Conservation (phyloP, 495 filamentous ascomycete species). For the Chaetomidium leptoderma region DNA sequence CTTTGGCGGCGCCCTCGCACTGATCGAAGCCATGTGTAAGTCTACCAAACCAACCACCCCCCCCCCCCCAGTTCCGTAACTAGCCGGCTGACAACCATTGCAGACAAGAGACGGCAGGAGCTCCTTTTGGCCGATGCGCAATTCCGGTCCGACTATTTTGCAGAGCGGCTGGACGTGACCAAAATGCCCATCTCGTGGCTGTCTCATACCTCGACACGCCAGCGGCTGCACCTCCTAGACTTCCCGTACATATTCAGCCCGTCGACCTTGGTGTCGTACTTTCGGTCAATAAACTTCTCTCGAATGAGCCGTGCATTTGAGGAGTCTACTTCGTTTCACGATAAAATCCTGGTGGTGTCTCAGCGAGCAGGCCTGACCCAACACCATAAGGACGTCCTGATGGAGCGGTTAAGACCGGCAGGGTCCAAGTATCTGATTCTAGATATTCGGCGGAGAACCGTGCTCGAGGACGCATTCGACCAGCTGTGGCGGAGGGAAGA, state of each 20-base stretch:
- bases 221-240: conserved; percentile 70
- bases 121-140: conserved; percentile 61
- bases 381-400: conserved; percentile 47
- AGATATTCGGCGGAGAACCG: conserved; percentile 63
- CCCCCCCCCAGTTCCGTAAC: not conserved
- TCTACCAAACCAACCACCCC: no score
- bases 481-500: conserved; percentile 83
- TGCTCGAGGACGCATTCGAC: conserved; percentile 75
- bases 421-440: conserved; percentile 71
- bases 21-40: conserved; percentile 71
- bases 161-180: conserved; percentile 70
- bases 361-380: conserved; percentile 45
- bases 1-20: conserved; percentile 67
- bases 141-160: conserved; percentile 71
- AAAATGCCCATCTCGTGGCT: conserved; percentile 75
- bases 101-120: conserved; percentile 56
- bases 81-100: conserved; percentile 16
- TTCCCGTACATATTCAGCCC: conserved; percentile 77
- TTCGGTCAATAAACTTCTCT: conserved; percentile 81
- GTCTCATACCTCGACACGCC: conserved; percentile 51
- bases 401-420: conserved; percentile 59
- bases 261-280: conserved; percentile 70
- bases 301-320: conserved; percentile 76
- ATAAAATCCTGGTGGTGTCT: conserved; percentile 57
- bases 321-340: conserved; percentile 58